A percentile compares a stretch with the other conserved stretches of the same genome.
These are phyloP conservation scores for Hansenula anomala DNA, from an alignment of 1,139 yeast genomes.

Conservation along the genomic window DNA sequence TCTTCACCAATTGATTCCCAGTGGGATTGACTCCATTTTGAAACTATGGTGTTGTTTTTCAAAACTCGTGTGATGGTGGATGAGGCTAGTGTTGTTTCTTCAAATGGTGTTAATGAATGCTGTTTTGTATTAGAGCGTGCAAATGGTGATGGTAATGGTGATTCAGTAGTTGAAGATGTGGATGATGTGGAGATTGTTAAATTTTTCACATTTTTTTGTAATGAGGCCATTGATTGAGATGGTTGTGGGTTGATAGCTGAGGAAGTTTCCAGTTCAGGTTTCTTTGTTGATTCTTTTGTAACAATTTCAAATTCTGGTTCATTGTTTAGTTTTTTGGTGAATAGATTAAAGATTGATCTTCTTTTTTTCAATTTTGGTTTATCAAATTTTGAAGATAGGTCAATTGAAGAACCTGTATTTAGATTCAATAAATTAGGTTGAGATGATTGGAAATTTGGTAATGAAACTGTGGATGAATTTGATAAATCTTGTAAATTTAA, in stretches of 20 bases:
- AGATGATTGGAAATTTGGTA: conserved; percentile 3
- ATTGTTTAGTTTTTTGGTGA: conserved; percentile 14
- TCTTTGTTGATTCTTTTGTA: conserved; percentile 5
- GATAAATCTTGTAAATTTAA: not conserved
- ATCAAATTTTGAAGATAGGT: conserved; percentile 7
- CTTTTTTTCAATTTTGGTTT: conserved; percentile 17
- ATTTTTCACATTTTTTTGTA: conserved; percentile 17
- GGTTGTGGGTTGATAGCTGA: no score
- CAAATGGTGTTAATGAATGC: conserved; percentile 5
- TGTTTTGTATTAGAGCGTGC: not conserved
- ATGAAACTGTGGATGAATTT: conserved; percentile 3
- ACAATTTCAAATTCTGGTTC: conserved; percentile 20
- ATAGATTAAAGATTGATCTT: conserved; percentile 26
- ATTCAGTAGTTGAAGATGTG: not conserved
- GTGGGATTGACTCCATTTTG: conserved; percentile 16
- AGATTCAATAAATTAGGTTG: conserved; percentile 4
- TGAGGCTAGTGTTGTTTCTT: conserved; percentile 3
- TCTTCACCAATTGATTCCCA: conserved; percentile 17
- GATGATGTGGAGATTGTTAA: conserved; percentile 11
- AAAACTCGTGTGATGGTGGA: conserved; percentile 8
- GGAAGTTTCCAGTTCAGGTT: not conserved
- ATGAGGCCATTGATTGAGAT: conserved; percentile 20
- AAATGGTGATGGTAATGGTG: conserved; percentile 14
- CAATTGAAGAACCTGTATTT: conserved; percentile 7
- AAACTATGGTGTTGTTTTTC: conserved; percentile 14